phyloP scores from a whole-genome alignment of 148 eudicot genomes.

The Cornus suecica region DNA sequence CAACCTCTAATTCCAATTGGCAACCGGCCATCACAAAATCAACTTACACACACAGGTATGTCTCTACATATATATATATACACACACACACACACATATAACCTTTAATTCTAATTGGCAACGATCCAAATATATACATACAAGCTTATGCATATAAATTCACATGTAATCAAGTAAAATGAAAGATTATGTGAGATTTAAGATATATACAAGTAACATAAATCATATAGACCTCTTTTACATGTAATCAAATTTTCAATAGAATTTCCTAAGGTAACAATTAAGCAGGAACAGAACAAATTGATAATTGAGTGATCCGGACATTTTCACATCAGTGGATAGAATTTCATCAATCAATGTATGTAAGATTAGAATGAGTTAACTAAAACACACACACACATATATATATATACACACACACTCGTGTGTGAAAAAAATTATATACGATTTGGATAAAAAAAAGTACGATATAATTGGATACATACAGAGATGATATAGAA shows the following conservation, averaged over 20 bases:
- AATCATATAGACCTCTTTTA: not conserved
- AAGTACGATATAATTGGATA: not conserved
- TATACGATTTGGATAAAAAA: not conserved
- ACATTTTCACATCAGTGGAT: not conserved
- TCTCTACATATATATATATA: no score
- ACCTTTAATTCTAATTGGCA: no score
- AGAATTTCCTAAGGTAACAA: constrained; percentile 1
- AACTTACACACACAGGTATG: no score
- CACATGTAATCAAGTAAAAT: not conserved
- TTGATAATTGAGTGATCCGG: not conserved
- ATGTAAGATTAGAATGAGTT: not conserved
- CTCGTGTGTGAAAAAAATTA: not conserved
- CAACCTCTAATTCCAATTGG: no score
- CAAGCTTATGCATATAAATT: no score
- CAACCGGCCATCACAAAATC: not conserved
- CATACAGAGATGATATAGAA: not conserved
- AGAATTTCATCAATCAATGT: not conserved
- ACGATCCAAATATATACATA: not conserved
- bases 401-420: not conserved
- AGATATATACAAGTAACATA: not conserved
- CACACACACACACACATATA: no score
- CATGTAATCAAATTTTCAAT: not conserved
- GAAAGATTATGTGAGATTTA: not conserved
- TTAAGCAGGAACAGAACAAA: not conserved
- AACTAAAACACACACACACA: no score